A percentile compares a stretch with the other conserved stretches of the same genome.
Conservation (phyloP, 2,329 filamentous ascomycete species). For the Neospermospora avenae region DNA sequence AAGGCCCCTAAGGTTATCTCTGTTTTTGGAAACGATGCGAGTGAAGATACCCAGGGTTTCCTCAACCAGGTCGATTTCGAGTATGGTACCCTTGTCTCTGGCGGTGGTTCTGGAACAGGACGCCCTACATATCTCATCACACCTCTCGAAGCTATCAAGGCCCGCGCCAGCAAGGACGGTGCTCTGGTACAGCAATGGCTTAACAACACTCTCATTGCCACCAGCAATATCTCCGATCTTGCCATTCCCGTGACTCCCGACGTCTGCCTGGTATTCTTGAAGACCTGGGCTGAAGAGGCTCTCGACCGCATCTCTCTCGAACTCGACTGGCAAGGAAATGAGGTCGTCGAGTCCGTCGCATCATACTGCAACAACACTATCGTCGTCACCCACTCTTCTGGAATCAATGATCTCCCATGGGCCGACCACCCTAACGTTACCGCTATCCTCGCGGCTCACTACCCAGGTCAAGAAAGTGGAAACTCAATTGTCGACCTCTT, state of each 20-base stretch:
- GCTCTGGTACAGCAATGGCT: slow-evolving; percentile 55
- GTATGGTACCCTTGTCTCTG: slow-evolving; percentile 49
- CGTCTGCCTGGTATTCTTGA: slow-evolving; percentile 59
- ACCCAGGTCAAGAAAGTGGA: slow-evolving; percentile 81
- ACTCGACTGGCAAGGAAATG: slow-evolving; percentile 30
- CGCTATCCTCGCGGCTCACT: slow-evolving; percentile 72
- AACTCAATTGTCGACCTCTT: slow-evolving; percentile 73
- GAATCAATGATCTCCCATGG: slow-evolving; percentile 57
- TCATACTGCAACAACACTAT: slow-evolving; percentile 53
- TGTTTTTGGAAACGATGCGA: slow-evolving; percentile 59
- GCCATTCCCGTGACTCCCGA: slow-evolving; percentile 19
- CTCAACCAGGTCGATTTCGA: slow-evolving; percentile 51
- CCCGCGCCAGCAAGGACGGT: slow-evolving; percentile 42
- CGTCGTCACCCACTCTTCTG: slow-evolving; percentile 62
- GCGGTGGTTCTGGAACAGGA: slow-evolving; percentile 46
- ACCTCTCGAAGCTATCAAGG: slow-evolving; percentile 62
- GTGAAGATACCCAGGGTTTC: slow-evolving; percentile 37
- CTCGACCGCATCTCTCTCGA: slow-evolving; percentile 58
- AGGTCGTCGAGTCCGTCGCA: slow-evolving; percentile 41
- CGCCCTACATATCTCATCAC: slow-evolving; percentile 46
- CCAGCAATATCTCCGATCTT: slow-evolving; percentile 51
- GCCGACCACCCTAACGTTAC: slow-evolving; percentile 69
- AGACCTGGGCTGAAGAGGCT: slow-evolving; percentile 63
- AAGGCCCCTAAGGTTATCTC: slow-evolving; percentile 43
- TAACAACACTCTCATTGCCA: slow-evolving; percentile 55